Evolutionary conservation across 2,329 filamentous ascomycete genomes (phyloP), one percentile per base, ranked within the genome.

Genomic region (Ustilaginoidea virens): DNA sequence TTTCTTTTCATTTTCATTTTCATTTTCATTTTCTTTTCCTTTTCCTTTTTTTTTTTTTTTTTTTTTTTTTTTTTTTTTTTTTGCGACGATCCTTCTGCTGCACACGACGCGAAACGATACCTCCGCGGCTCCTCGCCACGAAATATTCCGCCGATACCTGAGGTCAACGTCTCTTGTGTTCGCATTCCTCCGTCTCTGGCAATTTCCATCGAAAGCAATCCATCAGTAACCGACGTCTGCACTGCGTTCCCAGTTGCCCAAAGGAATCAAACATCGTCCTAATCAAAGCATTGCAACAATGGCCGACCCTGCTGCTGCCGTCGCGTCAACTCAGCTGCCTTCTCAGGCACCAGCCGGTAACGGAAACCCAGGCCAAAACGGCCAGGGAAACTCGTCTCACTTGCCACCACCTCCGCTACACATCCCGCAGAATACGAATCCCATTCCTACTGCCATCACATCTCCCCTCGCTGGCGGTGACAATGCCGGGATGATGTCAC

Each of bases 351-450:
- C 76, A 44, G 63, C 72, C 42, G 77, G 74, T 47, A 75, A 76
- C 40, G 75, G 36, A 5, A 28, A 24, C 20, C 16, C 31, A n/a
- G 63, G 66, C 40, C 79, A 82, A 57, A 74, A 72, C 49, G 67
- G 69, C 42, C 78, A 81, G 58, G 58, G 63, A 39, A 75, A 75
- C 50, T 66, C 74, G 38, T 59, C 69, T 40, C 80, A 90, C 54
- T 86, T 94, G 79, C 80, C 82, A 34, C 86, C 87, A 33, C 85
- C 85, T 36, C 80, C 86, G 41, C 74, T 93, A 36, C 80, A 92
- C 53, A 96, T 96, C 48, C 86, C 87, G 17, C 83, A 90, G 58
- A 96, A 94, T 63, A 94, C 74, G 49, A 94, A 94, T 49, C 82
- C 86, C 26, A 90, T 94, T 47, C 86, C 86, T 27, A 92, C 83